Evolutionary conservation across 1,284 basidiomycete genomes (phyloP), one percentile per base, ranked within the genome.

Genomic region (Heterobasidion irregulare): DNA sequence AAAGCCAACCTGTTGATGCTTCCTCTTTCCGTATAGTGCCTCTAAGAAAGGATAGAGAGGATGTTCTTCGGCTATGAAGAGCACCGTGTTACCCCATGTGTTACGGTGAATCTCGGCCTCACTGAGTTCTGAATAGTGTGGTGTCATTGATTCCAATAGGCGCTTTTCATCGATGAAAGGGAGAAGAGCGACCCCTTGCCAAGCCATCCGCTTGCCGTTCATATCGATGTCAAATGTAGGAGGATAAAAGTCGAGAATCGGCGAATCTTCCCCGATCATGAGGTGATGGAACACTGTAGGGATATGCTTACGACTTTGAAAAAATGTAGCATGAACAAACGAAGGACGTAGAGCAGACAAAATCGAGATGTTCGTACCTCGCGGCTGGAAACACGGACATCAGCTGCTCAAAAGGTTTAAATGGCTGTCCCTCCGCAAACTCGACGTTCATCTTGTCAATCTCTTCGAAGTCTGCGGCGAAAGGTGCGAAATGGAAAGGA

Each of bases 181-280:
- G 19, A 99, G 75, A 2, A 99, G 76, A 0, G 95, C 95, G 49
- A 99, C 94, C 56, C 97, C 97, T 71, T 99, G 97, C 97, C 97
- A 99, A 1, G 91, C 80, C 95, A 99, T 98, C 73, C 92, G 94
- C 74, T 99, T 99, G 59, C 97, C 97, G 67, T 99, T 99, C 97
- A 99, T 99, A 70, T 99, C 97, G 65, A 99, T 89, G 63, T 95
- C 83, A 69, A 99, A 99, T 16, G 89, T 84, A 6, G 78, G 66
- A 0, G 97, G 97, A 70, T 98, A 98, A 73, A 98, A 99, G 67
- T 99, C 97, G 61, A 94, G 84, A 68, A 98, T 98, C 2, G 94
- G 92, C 0, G 95, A 98, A 44, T 89, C 83, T 52, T 86, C 79
- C 2, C 91, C 81, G 5, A 78, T 84, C 97, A 99, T 99, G 47